Base-by-base conservation (phyloP, 2,329 filamentous ascomycete genomes). In the Pestalotiopsis sp. region DNA sequence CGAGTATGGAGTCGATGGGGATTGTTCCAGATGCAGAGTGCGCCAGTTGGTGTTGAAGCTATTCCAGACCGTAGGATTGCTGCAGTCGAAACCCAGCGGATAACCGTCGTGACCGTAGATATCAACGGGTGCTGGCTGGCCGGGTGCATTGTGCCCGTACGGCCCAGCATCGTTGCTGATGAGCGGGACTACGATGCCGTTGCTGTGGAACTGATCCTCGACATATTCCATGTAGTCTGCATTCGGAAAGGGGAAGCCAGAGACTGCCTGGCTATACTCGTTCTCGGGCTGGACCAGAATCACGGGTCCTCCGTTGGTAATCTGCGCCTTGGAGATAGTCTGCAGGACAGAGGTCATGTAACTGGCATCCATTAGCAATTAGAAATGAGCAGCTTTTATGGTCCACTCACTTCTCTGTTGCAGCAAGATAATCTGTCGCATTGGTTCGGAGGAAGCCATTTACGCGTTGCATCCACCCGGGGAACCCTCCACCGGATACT, bases 231-330 rank as follows among this genome's bases (percentile, higher is more conserved):
- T 88, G 76, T 94, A 95, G 0, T 85, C 82, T 0, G 86, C 82
- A 72, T 94, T 89, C 14, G 59, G 59, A 73, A 92, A 92, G 1
- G 80, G 77, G 4, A 86, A 81, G 2, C 81, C 81, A 4, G 80
- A 80, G 17, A 81, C 79, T 1, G 83, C 84, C 20, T 82, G 79
- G 2, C 86, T 89, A 75, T 95, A 94, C 77, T 95, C 93, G 70
- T 95, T 95, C 78, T 96, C 93, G 0, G 92, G 91, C 76, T 96
- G 93, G 62, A 92, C 86, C 2, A 95, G 82, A 69, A 95, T 92
- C 13, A 95, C 85, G 0, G 92, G 92, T 0, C 93, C 93, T 0
- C 92, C 93, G 63, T 94, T 92, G 1, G 92, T 95, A 74, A 96
- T 94, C 74, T 95, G 92, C 0, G 88, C 89, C 68, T 90, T 88